These are phyloP conservation scores for Scutellaria minor DNA, from an alignment of 257 asterid genomes.

Conservation along the genomic window DNA sequence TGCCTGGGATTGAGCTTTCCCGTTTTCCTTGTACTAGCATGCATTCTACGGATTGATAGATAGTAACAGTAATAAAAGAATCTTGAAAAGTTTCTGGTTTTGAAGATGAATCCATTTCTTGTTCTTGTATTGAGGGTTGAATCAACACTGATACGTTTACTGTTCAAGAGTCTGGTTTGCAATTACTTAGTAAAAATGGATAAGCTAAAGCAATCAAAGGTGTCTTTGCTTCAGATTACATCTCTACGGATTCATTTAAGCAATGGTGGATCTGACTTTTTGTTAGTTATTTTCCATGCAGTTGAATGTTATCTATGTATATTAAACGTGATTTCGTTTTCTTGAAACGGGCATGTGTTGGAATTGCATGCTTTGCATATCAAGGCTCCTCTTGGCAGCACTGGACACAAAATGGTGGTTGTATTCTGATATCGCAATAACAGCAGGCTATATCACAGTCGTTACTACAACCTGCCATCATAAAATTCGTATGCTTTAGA, in stretches of 20 bases:
- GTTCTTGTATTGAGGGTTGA: slow-evolving; percentile 1
- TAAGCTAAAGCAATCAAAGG: neutral
- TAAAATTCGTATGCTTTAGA: neutral
- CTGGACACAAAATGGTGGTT: slow-evolving; percentile 51
- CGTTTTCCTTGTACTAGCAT: slow-evolving; percentile 12
- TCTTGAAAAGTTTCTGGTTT: neutral
- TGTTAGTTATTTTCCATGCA: neutral
- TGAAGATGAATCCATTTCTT: slow-evolving; percentile 16
- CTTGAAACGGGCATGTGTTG: neutral
- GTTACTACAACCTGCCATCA: slow-evolving; percentile 47
- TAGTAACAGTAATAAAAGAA: slow-evolving; percentile 16
- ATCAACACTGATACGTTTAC: neutral
- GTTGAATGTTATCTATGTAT: neutral
- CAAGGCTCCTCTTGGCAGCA: slow-evolving; percentile 52
- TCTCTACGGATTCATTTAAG: neutral
- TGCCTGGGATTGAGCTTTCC: slow-evolving; percentile 22
- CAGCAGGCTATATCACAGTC: slow-evolving; percentile 60
- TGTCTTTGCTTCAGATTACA: neutral
- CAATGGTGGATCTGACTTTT: neutral
- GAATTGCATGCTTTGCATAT: slow-evolving; percentile 22
- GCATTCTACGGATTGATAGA: slow-evolving; percentile 15
- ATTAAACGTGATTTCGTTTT: neutral
- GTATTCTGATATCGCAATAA: slow-evolving; percentile 51
- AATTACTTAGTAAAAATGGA: neutral
- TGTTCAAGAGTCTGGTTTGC: neutral